Evolutionary conservation across 768 basidiomycete genomes (phyloP).

Genomic region (Trametes elegans): DNA sequence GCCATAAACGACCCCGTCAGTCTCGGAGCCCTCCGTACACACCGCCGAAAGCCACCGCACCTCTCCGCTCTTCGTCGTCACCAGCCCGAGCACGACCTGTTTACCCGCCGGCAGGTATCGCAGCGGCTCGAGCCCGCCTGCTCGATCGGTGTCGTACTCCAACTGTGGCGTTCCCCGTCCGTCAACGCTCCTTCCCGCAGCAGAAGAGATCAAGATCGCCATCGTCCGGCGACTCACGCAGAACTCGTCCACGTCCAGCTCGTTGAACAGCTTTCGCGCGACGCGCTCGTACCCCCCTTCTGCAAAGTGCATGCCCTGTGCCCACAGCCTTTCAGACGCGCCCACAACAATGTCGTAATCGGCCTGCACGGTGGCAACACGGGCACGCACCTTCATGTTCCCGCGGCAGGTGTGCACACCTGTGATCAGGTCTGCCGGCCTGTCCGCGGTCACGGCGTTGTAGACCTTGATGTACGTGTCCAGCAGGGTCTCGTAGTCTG

Average conservation of each 20-base stretch:
- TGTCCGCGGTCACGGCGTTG: conserved; percentile 48
- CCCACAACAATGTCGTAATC: neutral
- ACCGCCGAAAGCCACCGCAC: conserved; percentile 26
- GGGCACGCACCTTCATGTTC: conserved; percentile 30
- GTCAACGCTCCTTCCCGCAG: conserved; percentile 2
- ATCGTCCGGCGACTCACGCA: conserved; percentile 32
- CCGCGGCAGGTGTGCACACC: conserved; percentile 61
- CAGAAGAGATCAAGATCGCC: too few relatives aligned
- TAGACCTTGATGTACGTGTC: conserved; percentile 63
- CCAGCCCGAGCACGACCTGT: conserved; percentile 40
- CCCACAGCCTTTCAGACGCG: conserved; percentile 37
- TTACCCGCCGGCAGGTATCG: conserved; percentile 46
- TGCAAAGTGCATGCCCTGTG: conserved; percentile 47
- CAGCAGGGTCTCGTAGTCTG: conserved; percentile 60
- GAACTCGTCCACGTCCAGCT: conserved; percentile 52
- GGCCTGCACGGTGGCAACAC: too few relatives aligned
- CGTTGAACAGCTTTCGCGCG: conserved; percentile 50
- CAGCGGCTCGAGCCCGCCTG: conserved; percentile 55
- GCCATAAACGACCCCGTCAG: conserved; percentile 1
- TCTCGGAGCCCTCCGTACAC: neutral
- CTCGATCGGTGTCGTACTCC: conserved; percentile 61
- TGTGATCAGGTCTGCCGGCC: conserved; percentile 52
- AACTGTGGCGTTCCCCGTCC: conserved; percentile 34
- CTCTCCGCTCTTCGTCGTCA: conserved; percentile 42
- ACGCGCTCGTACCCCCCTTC: conserved; percentile 59